A percentile compares a stretch with the other conserved stretches of the same genome.
phyloP scores from a whole-genome alignment of 306 rosid species.

The Trifolium pratense region DNA sequence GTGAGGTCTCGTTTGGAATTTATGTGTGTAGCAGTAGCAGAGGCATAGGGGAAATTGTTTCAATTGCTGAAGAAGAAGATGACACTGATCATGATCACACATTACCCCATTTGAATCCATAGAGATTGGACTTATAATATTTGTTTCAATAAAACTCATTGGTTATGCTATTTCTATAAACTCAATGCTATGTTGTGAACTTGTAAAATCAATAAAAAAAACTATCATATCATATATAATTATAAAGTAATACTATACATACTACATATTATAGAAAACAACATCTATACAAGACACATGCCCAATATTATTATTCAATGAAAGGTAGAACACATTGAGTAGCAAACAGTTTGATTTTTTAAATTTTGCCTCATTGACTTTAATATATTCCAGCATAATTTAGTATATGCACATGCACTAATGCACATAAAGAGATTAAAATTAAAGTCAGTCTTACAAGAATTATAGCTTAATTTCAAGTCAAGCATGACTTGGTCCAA shows the following conservation, averaged over 20 bases:
- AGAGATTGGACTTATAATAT: background rate
- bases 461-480: background rate
- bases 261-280: no score
- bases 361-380: no score
- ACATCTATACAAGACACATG: no score
- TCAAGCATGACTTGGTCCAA: no score
- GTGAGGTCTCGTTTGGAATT: constrained; percentile 66
- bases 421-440: no score
- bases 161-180: background rate
- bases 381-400: no score
- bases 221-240: background rate
- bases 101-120: constrained; percentile 30
- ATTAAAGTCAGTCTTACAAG: background rate
- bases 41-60: constrained; percentile 48
- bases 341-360: no score
- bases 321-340: no score
- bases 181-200: background rate
- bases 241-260: background rate
- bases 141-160: background rate
- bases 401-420: no score
- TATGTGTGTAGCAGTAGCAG: constrained; percentile 38
- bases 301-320: no score
- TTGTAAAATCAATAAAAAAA: background rate
- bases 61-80: constrained; percentile 55
- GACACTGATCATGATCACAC: constrained; percentile 52